Conservation (phyloP, 2,329 filamentous ascomycete species). For the Dothistroma septosporum region DNA sequence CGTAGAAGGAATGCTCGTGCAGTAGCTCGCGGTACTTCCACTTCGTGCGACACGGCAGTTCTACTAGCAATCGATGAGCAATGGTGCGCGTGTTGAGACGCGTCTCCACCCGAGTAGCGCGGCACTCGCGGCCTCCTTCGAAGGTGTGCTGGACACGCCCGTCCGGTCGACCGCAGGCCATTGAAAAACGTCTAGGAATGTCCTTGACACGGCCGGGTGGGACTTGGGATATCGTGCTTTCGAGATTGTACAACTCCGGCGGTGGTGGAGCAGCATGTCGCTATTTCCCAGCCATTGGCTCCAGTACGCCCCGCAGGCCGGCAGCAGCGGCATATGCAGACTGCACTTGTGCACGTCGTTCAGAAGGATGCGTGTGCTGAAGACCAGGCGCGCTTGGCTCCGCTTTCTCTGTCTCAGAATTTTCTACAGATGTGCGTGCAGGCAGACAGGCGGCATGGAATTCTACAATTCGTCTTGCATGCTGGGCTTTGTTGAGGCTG, state of each 20-base stretch:
- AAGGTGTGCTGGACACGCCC: background rate
- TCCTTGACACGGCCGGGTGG: background rate
- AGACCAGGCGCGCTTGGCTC: background rate
- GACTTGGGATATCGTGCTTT: background rate
- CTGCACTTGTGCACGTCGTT: background rate
- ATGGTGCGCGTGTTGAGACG: background rate
- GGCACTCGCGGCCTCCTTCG: background rate
- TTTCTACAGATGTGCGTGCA: background rate
- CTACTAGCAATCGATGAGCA: background rate
- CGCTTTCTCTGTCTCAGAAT: background rate
- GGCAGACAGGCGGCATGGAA: background rate
- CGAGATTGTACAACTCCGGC: background rate
- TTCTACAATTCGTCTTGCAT: background rate
- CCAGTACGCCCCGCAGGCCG: background rate
- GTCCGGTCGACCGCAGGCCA: background rate
- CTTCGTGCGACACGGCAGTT: background rate
- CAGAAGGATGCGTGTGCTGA: background rate
- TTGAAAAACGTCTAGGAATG: background rate
- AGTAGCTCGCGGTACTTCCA: background rate
- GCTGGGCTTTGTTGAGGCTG: background rate
- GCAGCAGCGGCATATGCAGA: background rate
- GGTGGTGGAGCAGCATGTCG: background rate
- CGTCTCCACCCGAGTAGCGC: background rate
- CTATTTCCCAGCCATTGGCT: background rate
- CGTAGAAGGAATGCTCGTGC: background rate